A percentile compares a stretch with the other conserved stretches of the same genome.
These are phyloP conservation scores for Blastomyces emzantsi DNA, from an alignment of 2,329 filamentous ascomycete species.

Conservation along the genomic window DNA sequence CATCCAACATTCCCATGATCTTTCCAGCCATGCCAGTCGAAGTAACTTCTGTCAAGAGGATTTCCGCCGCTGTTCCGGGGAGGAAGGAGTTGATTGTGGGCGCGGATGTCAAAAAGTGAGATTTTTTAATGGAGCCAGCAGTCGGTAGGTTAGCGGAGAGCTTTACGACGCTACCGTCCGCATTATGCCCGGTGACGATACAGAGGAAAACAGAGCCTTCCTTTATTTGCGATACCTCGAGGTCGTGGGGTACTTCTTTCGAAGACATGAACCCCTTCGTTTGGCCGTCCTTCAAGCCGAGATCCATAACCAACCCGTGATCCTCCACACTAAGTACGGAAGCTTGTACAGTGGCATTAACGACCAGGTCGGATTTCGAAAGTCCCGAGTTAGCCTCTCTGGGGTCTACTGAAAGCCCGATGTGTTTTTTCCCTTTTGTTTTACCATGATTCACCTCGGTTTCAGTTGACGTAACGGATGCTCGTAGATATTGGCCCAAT, in stretches of 20 bases:
- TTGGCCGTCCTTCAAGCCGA: slow-evolving; percentile 61
- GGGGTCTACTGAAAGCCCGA: slow-evolving; percentile 80
- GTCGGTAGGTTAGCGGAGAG: slow-evolving; percentile 66
- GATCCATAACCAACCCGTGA: slow-evolving; percentile 86
- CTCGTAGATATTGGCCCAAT: slow-evolving; percentile 80
- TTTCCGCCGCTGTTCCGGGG: slow-evolving; percentile 81
- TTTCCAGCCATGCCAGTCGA: slow-evolving; percentile 74
- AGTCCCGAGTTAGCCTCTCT: slow-evolving; percentile 68
- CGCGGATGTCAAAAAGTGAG: slow-evolving; percentile 61
- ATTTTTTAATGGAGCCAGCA: slow-evolving; percentile 56
- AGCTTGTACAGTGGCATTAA: slow-evolving; percentile 73
- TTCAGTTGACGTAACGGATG: slow-evolving; percentile 68
- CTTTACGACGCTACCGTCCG: slow-evolving; percentile 76
- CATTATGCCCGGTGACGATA: slow-evolving; percentile 63
- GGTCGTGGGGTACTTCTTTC: slow-evolving; percentile 62
- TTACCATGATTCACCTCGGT: slow-evolving; percentile 44
- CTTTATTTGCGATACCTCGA: slow-evolving; percentile 60
- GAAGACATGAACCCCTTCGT: slow-evolving; percentile 71
- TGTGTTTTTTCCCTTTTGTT: slow-evolving; percentile 64
- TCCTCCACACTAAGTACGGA: slow-evolving; percentile 89
- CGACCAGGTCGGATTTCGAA: slow-evolving; percentile 60
- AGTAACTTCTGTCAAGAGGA: slow-evolving; percentile 69
- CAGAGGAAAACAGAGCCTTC: slow-evolving; percentile 81
- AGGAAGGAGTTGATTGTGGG: slow-evolving; percentile 84
- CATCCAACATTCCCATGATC: slow-evolving; percentile 82